A percentile compares a stretch with the other conserved stretches of the same genome.
These are phyloP conservation scores for Alliaria petiolata DNA, from an alignment of 345 rosid species.

Conservation along the genomic window DNA sequence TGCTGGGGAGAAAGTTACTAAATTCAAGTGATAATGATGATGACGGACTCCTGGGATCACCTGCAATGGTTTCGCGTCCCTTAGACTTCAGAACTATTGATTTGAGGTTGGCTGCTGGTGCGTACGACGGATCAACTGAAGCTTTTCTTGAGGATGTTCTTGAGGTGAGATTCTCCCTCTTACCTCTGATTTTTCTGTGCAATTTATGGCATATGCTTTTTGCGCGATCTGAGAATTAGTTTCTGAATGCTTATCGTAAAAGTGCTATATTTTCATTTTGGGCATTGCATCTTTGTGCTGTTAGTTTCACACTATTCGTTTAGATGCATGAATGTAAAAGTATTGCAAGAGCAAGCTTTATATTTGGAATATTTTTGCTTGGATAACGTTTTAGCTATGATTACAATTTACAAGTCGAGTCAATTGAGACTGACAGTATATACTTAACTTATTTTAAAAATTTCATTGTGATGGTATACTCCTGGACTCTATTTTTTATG, in stretches of 20 bases:
- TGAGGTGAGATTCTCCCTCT: constrained; percentile 56
- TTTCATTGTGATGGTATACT: constrained; percentile 7
- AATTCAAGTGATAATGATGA: constrained; percentile 78
- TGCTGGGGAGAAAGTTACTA: constrained; percentile 74
- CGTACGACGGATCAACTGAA: constrained; percentile 79
- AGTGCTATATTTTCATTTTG: neutral
- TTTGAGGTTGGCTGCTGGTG: constrained; percentile 88
- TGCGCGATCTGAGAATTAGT: constrained; percentile 10
- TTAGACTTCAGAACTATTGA: constrained; percentile 95
- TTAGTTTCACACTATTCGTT: neutral
- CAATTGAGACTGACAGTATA: constrained; percentile 1
- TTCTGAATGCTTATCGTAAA: neutral
- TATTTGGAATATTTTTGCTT: neutral
- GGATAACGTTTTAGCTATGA: constrained; percentile 1
- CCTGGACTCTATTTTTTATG: neutral
- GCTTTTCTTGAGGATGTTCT: constrained; percentile 93
- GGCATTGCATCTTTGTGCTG: neutral
- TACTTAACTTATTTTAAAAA: neutral
- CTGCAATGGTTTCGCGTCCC: constrained; percentile 95
- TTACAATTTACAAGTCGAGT: neutral
- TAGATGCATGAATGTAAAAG: neutral
- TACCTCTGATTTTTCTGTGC: neutral
- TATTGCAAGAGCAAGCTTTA: neutral
- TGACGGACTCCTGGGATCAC: constrained; percentile 95
- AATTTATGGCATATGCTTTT: constrained; percentile 7